Evolutionary conservation across 2,329 filamentous ascomycete species (phyloP), one percentile per base, ranked within the genome.

Genomic region (Fonsecaea erecta): DNA sequence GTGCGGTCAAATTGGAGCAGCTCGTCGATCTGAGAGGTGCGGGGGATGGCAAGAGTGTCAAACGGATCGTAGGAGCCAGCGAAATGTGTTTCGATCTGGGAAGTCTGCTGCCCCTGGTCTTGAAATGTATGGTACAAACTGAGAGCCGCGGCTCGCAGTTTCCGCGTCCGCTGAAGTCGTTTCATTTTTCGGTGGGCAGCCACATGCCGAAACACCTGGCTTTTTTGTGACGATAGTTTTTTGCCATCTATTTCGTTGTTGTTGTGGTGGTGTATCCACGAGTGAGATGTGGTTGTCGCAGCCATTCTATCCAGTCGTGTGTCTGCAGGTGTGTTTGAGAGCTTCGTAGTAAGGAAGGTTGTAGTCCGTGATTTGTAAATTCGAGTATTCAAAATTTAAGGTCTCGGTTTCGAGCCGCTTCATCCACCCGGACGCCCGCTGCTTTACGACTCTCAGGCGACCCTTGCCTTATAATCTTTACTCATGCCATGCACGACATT

Each of bases 161-260:
- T 64, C 48, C 55, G 53, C 2, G 62, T 59, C 14, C 62, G 46
- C 34, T 64, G 62, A 14, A 43, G 62, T 51, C 62, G 54, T 28
- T 60, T 46, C 55, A 53, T 35, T 51, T 64, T 60, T 55, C 55
- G 48, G n/a, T 64, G 62, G 1, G 62, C 62, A 16, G 62, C 62
- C 11, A 64, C 55, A 55, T 64, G 62, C 24, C 62, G 55, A 46
- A 59, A 64, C 11, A 64, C 62, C 21, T 64, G 54, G 35, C 62
- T 64, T 21, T 64, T 64, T 1, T 32, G 30, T 16, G 62, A 46
- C 7, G 62, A 64, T 3, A 28, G 46, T n/a, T 28, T 28, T 28
- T 63, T 59, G 26, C 14, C 32, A 34, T 58, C 46, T 46, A 54
- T 11, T 32, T 63, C 43, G 24, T 18, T 48, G 48, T 64, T 55